A percentile compares a stretch with the other conserved stretches of the same genome.
These are phyloP conservation scores for Podila epigama DNA, from an alignment of 192 early-diverging fungal genomes.

Conservation along the genomic window DNA sequence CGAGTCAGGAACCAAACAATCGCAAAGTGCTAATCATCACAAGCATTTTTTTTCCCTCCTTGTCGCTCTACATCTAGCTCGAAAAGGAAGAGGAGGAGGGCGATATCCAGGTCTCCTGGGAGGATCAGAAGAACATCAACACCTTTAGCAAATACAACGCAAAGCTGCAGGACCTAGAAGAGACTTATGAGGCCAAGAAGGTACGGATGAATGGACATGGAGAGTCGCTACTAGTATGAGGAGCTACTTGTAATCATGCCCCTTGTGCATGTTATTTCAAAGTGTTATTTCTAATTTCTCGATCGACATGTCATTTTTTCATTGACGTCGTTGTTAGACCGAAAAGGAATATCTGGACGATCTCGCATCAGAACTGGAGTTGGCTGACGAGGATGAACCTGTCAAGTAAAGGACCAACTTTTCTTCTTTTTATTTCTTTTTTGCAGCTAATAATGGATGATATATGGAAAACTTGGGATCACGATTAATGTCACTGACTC, in stretches of 20 bases:
- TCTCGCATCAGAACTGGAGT: slow-evolving; percentile 88
- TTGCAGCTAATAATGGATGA: no score
- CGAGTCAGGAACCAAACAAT: not conserved
- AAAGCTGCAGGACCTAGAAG: slow-evolving; percentile 79
- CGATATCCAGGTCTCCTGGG: slow-evolving; percentile 94
- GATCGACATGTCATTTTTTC: no score
- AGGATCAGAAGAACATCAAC: slow-evolving; percentile 97
- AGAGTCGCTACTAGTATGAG: not conserved
- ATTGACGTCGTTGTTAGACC: slow-evolving; percentile 51
- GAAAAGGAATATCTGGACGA: slow-evolving; percentile 97
- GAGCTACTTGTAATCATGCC: no score
- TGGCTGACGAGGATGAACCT: slow-evolving; percentile 90
- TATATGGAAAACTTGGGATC: no score
- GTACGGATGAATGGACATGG: slow-evolving; percentile 41
- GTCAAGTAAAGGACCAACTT: slow-evolving; percentile 76
- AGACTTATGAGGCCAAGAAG: slow-evolving; percentile 82
- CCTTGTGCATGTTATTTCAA: not conserved
- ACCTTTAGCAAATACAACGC: slow-evolving; percentile 87
- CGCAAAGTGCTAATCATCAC: no score
- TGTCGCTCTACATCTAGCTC: no score
- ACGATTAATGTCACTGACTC: slow-evolving; percentile 9
- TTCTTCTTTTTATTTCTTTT: no score
- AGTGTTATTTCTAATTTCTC: not conserved
- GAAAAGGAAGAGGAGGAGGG: slow-evolving; percentile 76
- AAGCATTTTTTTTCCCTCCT: no score